Evolutionary conservation across 129 eudicot species (phyloP).

Genomic region (Sambucus nigra): DNA sequence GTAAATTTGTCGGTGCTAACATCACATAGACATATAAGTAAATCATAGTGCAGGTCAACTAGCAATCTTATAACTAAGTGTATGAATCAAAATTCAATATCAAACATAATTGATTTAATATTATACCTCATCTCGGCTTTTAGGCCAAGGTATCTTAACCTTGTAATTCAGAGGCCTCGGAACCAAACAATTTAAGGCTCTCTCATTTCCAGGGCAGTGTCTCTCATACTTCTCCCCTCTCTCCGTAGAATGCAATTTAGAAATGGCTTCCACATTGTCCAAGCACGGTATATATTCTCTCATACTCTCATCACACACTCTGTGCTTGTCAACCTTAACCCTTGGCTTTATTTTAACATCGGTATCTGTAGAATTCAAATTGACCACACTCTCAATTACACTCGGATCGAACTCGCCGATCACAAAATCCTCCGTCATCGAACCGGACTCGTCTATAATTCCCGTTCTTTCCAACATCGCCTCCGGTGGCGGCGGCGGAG

Average conservation of each 20-base stretch:
- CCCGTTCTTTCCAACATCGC: conserved; percentile 52
- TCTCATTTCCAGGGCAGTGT: conserved; percentile 55
- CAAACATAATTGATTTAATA: no score
- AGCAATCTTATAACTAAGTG: no score
- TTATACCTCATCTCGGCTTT: conserved; percentile 64
- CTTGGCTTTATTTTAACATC: conserved; percentile 7
- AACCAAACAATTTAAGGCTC: conserved; percentile 58
- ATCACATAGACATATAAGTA: no score
- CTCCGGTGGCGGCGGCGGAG: conserved; percentile 20
- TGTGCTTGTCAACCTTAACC: conserved; percentile 36
- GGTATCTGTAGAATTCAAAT: conserved; percentile 16
- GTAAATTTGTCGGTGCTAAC: no score
- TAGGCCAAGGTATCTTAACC: conserved; percentile 67
- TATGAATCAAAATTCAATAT: no score
- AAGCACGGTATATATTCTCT: conserved; percentile 69
- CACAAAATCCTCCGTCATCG: conserved; percentile 54
- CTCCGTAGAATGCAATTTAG: conserved; percentile 37
- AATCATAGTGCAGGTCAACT: no score
- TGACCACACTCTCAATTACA: conserved; percentile 23
- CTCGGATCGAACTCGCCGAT: conserved; percentile 61
- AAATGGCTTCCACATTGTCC: conserved; percentile 51
- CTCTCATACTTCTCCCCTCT: conserved; percentile 64
- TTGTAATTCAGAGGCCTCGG: conserved; percentile 73
- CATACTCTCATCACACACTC: conserved; percentile 60
- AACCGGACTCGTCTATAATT: conserved; percentile 61